Evolutionary conservation across 1,139 yeast genomes (phyloP).

Genomic region (Entelexis sorbosivorans): DNA sequence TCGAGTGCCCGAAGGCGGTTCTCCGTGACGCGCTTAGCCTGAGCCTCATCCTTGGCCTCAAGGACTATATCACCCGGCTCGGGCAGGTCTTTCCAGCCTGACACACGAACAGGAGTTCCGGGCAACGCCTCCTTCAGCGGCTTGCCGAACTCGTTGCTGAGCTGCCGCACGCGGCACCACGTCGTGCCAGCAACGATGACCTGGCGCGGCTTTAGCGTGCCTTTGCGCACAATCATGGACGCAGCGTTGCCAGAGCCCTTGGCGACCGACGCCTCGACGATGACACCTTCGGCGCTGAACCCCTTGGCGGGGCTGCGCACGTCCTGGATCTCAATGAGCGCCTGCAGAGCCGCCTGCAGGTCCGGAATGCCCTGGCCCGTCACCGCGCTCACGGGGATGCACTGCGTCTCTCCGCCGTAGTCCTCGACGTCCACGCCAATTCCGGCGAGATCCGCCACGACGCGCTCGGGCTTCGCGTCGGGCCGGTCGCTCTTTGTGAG

Average conservation of each 20-base stretch:
- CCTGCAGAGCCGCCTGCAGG: conserved; percentile 76
- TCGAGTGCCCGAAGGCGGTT: conserved; percentile 50
- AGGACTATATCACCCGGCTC: conserved; percentile 81
- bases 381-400: conserved; percentile 76
- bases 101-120: conserved; percentile 78
- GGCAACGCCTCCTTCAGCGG: conserved; percentile 62
- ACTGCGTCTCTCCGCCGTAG: conserved; percentile 92
- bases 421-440: conserved; percentile 81
- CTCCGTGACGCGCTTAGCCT: conserved; percentile 63
- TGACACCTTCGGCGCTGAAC: conserved; percentile 67
- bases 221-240: conserved; percentile 71
- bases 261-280: conserved; percentile 72
- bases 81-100: conserved; percentile 94
- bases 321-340: conserved; percentile 75
- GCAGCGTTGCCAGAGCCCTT: conserved; percentile 82
- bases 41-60: conserved; percentile 60
- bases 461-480: conserved; percentile 59
- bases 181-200: conserved; percentile 65
- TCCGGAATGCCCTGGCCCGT: conserved; percentile 80
- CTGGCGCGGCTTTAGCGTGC: conserved; percentile 56
- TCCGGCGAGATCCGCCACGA: conserved; percentile 62
- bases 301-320: conserved; percentile 51
- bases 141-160: conserved; percentile 66
- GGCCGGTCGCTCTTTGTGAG: conserved; percentile 84
- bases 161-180: conserved; percentile 74